Conservation (phyloP, 2,329 filamentous ascomycete genomes). For the Aureobasidium sp. region DNA sequence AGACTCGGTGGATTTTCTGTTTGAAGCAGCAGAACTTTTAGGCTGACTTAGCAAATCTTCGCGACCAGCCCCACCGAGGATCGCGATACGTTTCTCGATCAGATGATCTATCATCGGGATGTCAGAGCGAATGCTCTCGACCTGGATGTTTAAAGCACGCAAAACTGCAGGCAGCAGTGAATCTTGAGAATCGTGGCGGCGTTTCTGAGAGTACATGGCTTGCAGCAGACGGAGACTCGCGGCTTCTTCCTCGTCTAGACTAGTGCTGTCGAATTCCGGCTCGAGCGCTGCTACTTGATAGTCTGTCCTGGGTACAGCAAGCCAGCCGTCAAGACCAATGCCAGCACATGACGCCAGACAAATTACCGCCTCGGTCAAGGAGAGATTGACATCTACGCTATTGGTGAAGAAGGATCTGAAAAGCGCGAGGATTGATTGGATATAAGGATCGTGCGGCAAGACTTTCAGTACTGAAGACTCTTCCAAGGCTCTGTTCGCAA, state of each 20-base stretch:
- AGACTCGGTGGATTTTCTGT: background rate
- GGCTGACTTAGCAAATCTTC: conserved; percentile 17
- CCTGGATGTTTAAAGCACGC: conserved; percentile 34
- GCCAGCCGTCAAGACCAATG: conserved; percentile 83
- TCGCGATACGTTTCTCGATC: conserved; percentile 42
- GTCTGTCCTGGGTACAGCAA: conserved; percentile 53
- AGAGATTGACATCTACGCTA: conserved; percentile 82
- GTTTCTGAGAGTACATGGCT: conserved; percentile 30
- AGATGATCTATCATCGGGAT: conserved; percentile 43
- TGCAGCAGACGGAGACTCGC: conserved; percentile 21
- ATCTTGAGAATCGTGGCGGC: conserved; percentile 28
- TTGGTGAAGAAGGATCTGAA: conserved; percentile 81
- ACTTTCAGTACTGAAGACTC: conserved; percentile 17
- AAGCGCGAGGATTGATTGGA: conserved; percentile 48
- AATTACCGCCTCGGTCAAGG: conserved; percentile 74
- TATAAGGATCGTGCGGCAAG: conserved; percentile 50
- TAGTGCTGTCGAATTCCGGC: conserved; percentile 27
- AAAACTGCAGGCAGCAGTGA: conserved; percentile 38
- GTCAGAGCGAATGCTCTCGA: conserved; percentile 36
- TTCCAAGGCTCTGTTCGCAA: background rate
- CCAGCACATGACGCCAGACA: conserved; percentile 78
- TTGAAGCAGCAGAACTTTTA: background rate
- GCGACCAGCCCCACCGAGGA: conserved; percentile 30
- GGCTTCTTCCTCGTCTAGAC: conserved; percentile 32
- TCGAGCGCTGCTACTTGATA: conserved; percentile 20